Evolutionary conservation across 2,329 filamentous ascomycete genomes (phyloP).

Genomic region (Paradendryphiella salina): DNA sequence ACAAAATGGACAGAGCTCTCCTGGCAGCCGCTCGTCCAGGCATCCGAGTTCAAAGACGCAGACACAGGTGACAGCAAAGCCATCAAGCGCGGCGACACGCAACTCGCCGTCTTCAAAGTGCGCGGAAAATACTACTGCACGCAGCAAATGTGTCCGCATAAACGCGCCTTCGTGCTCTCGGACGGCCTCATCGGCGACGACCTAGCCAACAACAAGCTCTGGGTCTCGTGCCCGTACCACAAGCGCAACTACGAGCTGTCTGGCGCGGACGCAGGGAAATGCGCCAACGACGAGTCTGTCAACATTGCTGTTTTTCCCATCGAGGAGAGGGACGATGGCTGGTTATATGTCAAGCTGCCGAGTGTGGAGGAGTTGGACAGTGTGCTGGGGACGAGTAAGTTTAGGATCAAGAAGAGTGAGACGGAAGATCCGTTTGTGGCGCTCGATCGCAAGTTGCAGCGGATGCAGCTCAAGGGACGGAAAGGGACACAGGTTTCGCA

Average conservation of each 20-base stretch:
- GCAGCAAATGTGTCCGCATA: constrained; percentile 95
- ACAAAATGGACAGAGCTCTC: constrained; percentile 67
- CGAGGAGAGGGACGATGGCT: constrained; percentile 74
- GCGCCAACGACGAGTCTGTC: constrained; percentile 72
- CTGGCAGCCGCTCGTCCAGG: constrained; percentile 80
- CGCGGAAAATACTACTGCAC: constrained; percentile 79
- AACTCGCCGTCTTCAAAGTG: constrained; percentile 84
- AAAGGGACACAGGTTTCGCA: constrained; percentile 54
- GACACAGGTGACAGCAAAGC: constrained; percentile 75
- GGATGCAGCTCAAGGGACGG: constrained; percentile 54
- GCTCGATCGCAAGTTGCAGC: constrained; percentile 60
- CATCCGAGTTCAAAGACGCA: constrained; percentile 68
- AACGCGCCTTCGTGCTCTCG: constrained; percentile 83
- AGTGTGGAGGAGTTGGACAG: constrained; percentile 79
- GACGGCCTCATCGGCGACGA: constrained; percentile 81
- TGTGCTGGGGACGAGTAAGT: constrained; percentile 75
- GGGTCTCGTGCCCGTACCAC: constrained; percentile 84
- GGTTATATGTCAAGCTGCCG: constrained; percentile 79
- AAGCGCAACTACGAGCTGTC: constrained; percentile 85
- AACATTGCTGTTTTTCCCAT: constrained; percentile 82
- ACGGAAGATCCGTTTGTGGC: constrained; percentile 58
- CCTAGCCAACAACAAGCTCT: constrained; percentile 64
- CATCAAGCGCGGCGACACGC: constrained; percentile 84
- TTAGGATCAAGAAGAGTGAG: constrained; percentile 76
- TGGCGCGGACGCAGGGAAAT: constrained; percentile 67